Percentiles rank a stretch among this genome's conserved stretches.
phyloP scores from a whole-genome alignment of 129 eudicot species.

The Chrysanthemum lavandulifolium region DNA sequence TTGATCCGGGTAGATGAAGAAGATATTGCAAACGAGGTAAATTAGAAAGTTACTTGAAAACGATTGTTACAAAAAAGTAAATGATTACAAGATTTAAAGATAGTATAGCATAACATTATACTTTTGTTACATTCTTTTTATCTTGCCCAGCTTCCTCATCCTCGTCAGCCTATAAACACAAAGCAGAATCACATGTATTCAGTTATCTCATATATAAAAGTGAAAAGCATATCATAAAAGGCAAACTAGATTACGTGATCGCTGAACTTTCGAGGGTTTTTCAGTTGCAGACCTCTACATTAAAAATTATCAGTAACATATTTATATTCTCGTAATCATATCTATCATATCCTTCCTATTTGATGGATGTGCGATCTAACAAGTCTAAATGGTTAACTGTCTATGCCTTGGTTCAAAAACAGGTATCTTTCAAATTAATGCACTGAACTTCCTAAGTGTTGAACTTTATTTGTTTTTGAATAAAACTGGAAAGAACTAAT shows the following conservation, averaged over 20 bases:
- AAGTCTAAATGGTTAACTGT: not conserved
- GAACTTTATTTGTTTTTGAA: not conserved
- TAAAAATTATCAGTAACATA: not conserved
- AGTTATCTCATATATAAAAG: conserved; percentile 14
- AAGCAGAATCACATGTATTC: conserved; percentile 23
- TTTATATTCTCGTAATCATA: not conserved
- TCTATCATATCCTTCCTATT: not conserved
- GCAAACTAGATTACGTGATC: not conserved
- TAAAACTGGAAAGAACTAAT: too few relatives aligned
- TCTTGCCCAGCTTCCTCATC: conserved; percentile 21
- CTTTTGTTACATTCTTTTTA: conserved; percentile 31
- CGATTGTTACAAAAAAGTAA: not conserved
- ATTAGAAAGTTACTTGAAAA: not conserved
- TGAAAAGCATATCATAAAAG: not conserved
- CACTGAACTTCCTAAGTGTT: not conserved
- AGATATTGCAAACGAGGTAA: not conserved
- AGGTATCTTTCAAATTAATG: not conserved
- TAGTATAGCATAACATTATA: not conserved
- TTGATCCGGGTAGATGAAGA: conserved; percentile 25
- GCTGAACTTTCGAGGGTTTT: not conserved
- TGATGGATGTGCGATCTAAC: not conserved
- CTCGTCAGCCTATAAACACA: conserved; percentile 29
- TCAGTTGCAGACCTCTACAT: not conserved
- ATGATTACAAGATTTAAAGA: not conserved
- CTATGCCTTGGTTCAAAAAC: not conserved